phyloP scores from a whole-genome alignment of 352 stramenopile species.

The Phytophthora ohioensis region DNA sequence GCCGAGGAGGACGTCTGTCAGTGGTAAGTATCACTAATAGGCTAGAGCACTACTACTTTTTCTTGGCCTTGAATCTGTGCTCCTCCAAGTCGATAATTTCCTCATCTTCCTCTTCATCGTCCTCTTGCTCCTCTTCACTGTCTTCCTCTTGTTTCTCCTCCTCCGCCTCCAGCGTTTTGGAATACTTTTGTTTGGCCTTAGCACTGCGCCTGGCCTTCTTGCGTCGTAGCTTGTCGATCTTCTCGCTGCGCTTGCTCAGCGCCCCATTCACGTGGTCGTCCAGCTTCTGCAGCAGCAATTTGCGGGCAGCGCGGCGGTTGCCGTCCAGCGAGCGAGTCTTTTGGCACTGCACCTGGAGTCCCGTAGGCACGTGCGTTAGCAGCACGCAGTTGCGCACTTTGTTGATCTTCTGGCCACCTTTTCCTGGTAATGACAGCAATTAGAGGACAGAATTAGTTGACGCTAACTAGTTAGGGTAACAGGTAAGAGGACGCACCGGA shows the following conservation, averaged over 20 bases:
- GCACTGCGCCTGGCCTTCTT: constrained; percentile 69
- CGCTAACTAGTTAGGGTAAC: neutral
- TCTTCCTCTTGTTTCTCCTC: constrained; percentile 21
- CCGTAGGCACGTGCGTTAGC: constrained; percentile 85
- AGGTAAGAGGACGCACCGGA: constrained; percentile 49
- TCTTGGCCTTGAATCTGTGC: constrained; percentile 50
- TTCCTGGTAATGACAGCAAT: constrained; percentile 43
- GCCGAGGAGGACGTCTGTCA: no score
- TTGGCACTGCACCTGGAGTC: constrained; percentile 78
- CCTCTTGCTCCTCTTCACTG: constrained; percentile 14
- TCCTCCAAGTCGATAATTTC: constrained; percentile 35
- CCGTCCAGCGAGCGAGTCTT: constrained; percentile 84
- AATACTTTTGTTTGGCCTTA: constrained; percentile 74
- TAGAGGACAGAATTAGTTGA: neutral
- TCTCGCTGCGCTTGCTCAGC: constrained; percentile 64
- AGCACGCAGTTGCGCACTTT: constrained; percentile 92
- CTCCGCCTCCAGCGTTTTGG: constrained; percentile 10
- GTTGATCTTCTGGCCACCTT: constrained; percentile 93
- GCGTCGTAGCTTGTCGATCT: constrained; percentile 73
- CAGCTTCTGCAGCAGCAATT: constrained; percentile 77
- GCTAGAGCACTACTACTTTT: constrained; percentile 19
- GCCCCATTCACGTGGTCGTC: constrained; percentile 78
- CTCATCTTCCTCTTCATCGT: constrained; percentile 25
- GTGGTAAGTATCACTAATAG: no score
- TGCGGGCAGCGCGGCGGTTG: constrained; percentile 79